Base-by-base conservation (phyloP, 2,329 filamentous ascomycete species). In the Karstenula rhodostoma region DNA sequence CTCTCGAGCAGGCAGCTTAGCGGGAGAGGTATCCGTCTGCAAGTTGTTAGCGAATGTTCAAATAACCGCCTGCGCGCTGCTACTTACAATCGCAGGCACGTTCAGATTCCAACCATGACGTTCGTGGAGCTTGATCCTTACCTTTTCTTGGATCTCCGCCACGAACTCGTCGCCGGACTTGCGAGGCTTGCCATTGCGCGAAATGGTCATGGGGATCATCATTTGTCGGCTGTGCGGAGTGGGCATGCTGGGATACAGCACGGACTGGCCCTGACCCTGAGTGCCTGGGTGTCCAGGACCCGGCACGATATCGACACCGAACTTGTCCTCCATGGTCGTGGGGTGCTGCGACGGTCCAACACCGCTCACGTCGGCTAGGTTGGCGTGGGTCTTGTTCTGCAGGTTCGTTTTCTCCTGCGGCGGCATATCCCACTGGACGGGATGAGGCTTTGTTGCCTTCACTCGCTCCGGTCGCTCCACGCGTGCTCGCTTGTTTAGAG, bases 121-220 rank as follows among this genome's bases (percentile, higher is more conserved):
- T 25, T 49, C 22, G 32, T 22, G 23, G n/a, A 54, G 27, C n/a
- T 58, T 62, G n/a, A 40, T 33, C 50, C 53, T 32, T 37, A 60
- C 57, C 51, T 61, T 61, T 0, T 44, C 33, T 9, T 58, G 48
- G 17, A 67, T 46, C 4, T 32, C 42, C 37, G 53, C 22, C 50
- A 63, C 57, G 25, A 67, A 57, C 40, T 63, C 46, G 10, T 56
- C 56, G 7, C 56, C 60, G 1, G 33, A 58, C 32, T 48, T 56
- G 53, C 58, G 53, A 22, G 48, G 47, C 32, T 32, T 51, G 42
- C 43, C 23, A 15, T 50, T 43, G 40, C 56, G 56, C 32, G 22
- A 5, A n/a, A 47, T 17, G 19, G 12, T 10, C n/a, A n/a, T 17
- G 4, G 56, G 40, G 29, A 53, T 40, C 40, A 29, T 46, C 29